These are phyloP conservation scores for Ustulina deusta DNA, from an alignment of 2,329 filamentous ascomycete species.

Conservation along the genomic window DNA sequence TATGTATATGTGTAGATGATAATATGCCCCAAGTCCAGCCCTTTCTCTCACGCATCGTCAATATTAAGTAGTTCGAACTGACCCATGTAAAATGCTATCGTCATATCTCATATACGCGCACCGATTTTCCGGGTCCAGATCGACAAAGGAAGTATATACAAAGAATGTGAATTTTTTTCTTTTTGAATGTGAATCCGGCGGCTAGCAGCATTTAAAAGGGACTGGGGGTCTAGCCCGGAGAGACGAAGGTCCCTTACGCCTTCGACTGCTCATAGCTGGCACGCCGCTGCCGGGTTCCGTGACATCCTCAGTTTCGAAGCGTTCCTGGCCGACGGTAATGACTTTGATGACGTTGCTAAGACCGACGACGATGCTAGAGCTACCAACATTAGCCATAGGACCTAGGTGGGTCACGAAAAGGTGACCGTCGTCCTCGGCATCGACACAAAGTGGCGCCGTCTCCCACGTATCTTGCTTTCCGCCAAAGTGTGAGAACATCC, in stretches of 20 bases:
- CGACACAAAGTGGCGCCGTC: slow-evolving; percentile 58
- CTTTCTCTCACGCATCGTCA: slow-evolving; percentile 19
- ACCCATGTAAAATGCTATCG: slow-evolving; percentile 28
- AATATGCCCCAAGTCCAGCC: slow-evolving; percentile 24
- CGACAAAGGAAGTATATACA: slow-evolving; percentile 37
- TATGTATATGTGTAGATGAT: slow-evolving; percentile 28
- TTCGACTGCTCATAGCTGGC: slow-evolving; percentile 51
- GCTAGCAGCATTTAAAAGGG: slow-evolving; percentile 37
- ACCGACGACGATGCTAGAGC: slow-evolving; percentile 74
- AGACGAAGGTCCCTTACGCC: slow-evolving; percentile 50
- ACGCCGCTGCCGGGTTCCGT: slow-evolving; percentile 53
- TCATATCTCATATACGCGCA: slow-evolving; percentile 36
- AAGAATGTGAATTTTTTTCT: slow-evolving; percentile 23
- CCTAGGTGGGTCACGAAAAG: slow-evolving; percentile 75
- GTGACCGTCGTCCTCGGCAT: slow-evolving; percentile 59
- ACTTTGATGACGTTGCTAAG: slow-evolving; percentile 81
- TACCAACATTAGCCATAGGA: slow-evolving; percentile 72
- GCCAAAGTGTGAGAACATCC: slow-evolving; percentile 63
- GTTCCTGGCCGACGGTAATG: slow-evolving; percentile 73
- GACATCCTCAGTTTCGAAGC: slow-evolving; percentile 63
- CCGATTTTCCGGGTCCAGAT: slow-evolving; percentile 18
- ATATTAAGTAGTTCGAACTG: slow-evolving; percentile 13
- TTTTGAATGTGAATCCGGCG: not conserved
- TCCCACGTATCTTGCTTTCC: slow-evolving; percentile 59
- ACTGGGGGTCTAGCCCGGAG: slow-evolving; percentile 34